Evolutionary conservation across 768 basidiomycete species (phyloP).

Genomic region (Rhodosporidiobolus odoratus): DNA sequence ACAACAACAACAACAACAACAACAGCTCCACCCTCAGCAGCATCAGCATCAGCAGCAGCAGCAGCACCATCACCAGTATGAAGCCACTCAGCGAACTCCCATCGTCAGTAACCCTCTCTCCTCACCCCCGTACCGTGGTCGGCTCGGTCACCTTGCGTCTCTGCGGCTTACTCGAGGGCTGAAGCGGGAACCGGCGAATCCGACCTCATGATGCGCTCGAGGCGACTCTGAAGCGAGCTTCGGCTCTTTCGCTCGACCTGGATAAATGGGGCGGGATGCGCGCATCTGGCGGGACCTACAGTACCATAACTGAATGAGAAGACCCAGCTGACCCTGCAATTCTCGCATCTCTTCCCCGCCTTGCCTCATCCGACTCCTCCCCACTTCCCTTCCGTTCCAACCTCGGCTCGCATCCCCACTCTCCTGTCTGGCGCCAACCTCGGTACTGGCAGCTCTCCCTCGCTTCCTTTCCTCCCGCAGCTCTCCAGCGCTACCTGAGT

Average conservation of each 20-base stretch:
- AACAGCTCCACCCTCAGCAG: background rate
- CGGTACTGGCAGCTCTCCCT: slow-evolving; percentile 21
- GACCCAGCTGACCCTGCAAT: no score
- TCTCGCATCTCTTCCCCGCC: no score
- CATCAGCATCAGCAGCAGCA: background rate
- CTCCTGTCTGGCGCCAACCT: background rate
- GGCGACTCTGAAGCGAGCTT: no score
- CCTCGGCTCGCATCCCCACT: background rate
- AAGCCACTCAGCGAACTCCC: background rate
- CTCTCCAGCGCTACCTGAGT: slow-evolving; percentile 33
- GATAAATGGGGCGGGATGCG: no score
- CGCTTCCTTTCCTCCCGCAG: slow-evolving; percentile 22
- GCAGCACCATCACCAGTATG: background rate
- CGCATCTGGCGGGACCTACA: no score
- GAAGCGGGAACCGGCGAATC: no score
- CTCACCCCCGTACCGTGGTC: background rate
- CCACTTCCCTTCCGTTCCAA: background rate
- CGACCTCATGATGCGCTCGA: no score
- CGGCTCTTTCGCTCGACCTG: no score
- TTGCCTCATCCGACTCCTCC: no score
- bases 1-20: background rate
- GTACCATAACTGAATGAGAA: no score
- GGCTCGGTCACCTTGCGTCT: no score
- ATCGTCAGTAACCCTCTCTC: background rate
- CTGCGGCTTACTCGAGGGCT: no score